phyloP scores from a whole-genome alignment of 1,284 basidiomycete species.

The Coniferiporia weirii region DNA sequence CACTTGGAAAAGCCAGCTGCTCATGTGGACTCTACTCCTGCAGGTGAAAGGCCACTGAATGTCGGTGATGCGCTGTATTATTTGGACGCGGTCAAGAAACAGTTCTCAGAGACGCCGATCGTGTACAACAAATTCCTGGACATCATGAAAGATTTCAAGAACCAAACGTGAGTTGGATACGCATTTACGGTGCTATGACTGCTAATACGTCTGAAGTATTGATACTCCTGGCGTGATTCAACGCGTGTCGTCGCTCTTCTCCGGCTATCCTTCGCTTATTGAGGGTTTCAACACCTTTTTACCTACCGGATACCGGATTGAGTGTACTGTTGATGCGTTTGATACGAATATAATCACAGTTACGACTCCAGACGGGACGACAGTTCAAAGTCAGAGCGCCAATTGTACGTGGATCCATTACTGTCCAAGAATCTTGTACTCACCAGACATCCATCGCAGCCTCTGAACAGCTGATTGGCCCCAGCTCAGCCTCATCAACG shows the following conservation, averaged over 20 bases:
- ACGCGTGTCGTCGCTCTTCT: slow-evolving; percentile 90
- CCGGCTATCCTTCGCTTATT: slow-evolving; percentile 86
- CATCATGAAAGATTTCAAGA: slow-evolving; percentile 99
- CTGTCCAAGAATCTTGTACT: neutral
- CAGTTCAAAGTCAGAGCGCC: slow-evolving; percentile 41
- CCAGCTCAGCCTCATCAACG: neutral
- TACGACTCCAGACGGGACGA: slow-evolving; percentile 75
- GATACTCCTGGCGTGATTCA: slow-evolving; percentile 97
- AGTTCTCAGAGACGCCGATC: slow-evolving; percentile 84
- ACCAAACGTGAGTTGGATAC: slow-evolving; percentile 61
- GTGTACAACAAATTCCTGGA: slow-evolving; percentile 95
- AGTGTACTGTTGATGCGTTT: slow-evolving; percentile 57
- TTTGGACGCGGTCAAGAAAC: slow-evolving; percentile 87
- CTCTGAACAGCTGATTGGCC: neutral
- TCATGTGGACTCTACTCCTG: neutral
- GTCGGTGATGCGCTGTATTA: slow-evolving; percentile 92
- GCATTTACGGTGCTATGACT: neutral
- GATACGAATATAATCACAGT: slow-evolving; percentile 75
- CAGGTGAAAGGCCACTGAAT: slow-evolving; percentile 43
- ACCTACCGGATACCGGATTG: slow-evolving; percentile 91
- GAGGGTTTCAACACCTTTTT: slow-evolving; percentile 99
- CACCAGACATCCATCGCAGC: slow-evolving; percentile 1
- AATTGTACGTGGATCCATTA: slow-evolving; percentile 29
- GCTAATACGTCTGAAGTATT: slow-evolving; percentile 52
- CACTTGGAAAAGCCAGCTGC: neutral